Evolutionary conservation across 352 stramenopile species (phyloP), one percentile per base, ranked within the genome.

Genomic region (Pythium diclinum): DNA sequence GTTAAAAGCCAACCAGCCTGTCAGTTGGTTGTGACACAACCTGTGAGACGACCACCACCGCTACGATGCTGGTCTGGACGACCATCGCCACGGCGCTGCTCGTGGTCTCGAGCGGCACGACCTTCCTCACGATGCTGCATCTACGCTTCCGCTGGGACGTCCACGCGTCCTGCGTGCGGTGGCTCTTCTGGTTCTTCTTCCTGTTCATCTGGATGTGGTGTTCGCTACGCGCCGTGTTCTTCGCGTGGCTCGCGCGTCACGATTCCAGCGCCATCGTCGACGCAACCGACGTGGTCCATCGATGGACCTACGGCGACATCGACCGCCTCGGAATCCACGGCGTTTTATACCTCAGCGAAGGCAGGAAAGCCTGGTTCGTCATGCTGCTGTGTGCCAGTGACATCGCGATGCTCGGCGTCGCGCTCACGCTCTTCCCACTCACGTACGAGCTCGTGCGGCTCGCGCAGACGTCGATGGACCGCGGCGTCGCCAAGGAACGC

Each of bases 181-280:
- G 77, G 77, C 72, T 88, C 54, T 88, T 88, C 61, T 81, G 79
- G 56, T 28, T 76, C 56, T 85, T 88, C 46, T 88, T 88, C 63
- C 38, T 85, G 6, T 83, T 77, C 33, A 44, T 84, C n/a, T 79
- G 59, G 62, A 53, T 78, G 28, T 81, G 79, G 68, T 77, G 69
- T 48, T 72, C 33, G 8, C 46, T 71, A 40, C 77, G 79, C 40
- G 64, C 75, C 13, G 36, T 79, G 4, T 85, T 84, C 58, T 65
- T 78, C 55, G 46, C 83, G n/a, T 88, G 75, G 71, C 21, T 65
- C 8, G 49, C n/a, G 1, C 2, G 47, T 10, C 55, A 36, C 16
- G 16, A 28, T 17, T 10, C 21, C 14, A 17, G 17, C 13, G 11
- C 21, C 10, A 2, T 46, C 58, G 63, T 59, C 67, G 32, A 59